These are phyloP conservation scores for Aureobasidium sp. DNA, from an alignment of 2,329 filamentous ascomycete genomes.

Conservation along the genomic window DNA sequence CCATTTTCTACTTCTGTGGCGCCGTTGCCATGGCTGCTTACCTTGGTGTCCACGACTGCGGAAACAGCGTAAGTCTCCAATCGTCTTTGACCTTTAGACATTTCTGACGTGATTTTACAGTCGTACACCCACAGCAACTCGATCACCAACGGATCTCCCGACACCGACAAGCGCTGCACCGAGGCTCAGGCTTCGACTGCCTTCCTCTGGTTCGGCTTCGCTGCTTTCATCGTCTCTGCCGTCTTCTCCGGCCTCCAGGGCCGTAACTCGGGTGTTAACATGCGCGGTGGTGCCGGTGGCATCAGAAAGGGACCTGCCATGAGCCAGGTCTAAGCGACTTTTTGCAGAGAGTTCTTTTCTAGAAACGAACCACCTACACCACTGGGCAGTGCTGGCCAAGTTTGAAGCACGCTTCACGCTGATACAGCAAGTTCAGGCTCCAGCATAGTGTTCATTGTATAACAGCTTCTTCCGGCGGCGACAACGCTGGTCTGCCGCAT, in stretches of 20 bases:
- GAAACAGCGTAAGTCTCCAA: slow-evolving; percentile 43
- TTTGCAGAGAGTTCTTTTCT: slow-evolving; percentile 13
- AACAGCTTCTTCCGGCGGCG: background rate
- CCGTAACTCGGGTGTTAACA: slow-evolving; percentile 44
- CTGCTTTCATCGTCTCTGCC: slow-evolving; percentile 49
- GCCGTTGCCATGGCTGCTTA: slow-evolving; percentile 65
- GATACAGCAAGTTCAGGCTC: too few species aligned
- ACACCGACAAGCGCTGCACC: slow-evolving; percentile 60
- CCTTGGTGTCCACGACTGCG: slow-evolving; percentile 62
- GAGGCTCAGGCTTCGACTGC: slow-evolving; percentile 67
- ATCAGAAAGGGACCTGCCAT: slow-evolving; percentile 45
- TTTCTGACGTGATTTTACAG: slow-evolving; percentile 20
- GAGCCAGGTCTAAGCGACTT: slow-evolving; percentile 48
- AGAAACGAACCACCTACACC: slow-evolving; percentile 7
- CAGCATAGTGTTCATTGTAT: background rate
- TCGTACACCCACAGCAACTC: slow-evolving; percentile 34
- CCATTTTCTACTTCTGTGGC: slow-evolving; percentile 63
- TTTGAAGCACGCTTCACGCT: background rate
- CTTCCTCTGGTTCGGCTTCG: slow-evolving; percentile 75
- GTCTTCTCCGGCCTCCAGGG: slow-evolving; percentile 51
- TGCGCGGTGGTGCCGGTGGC: slow-evolving; percentile 41
- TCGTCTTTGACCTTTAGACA: background rate
- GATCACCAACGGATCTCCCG: slow-evolving; percentile 41
- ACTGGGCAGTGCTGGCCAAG: background rate
- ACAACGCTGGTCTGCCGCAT: background rate